Conservation (phyloP, 1,284 basidiomycete genomes). For the Boletellus sp. region DNA sequence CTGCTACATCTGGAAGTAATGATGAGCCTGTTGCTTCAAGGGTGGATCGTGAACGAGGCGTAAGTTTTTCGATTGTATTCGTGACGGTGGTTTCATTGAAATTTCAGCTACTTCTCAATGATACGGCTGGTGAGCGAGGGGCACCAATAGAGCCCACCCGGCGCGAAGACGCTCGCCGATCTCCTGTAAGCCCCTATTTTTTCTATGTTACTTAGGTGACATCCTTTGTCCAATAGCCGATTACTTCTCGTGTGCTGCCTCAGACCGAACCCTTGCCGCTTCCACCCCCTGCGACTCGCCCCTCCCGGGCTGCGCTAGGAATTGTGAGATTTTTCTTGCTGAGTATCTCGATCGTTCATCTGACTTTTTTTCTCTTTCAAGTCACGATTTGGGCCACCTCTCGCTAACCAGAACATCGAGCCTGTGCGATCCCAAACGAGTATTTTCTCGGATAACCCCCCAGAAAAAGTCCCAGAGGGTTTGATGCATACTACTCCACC, state of each 20-base stretch:
- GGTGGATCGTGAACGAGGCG: conserved; percentile 21
- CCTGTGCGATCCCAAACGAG: conserved; percentile 2
- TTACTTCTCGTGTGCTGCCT: conserved; percentile 3
- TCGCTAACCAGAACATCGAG: conserved; percentile 22
- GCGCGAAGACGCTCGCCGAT: conserved; percentile 11
- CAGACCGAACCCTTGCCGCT: conserved; percentile 9
- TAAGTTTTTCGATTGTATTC: conserved; percentile 5
- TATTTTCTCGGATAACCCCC: conserved; percentile 19
- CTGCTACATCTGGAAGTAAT: conserved; percentile 14
- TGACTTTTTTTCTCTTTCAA: conserved; percentile 6
- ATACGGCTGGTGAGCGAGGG: conserved; percentile 1
- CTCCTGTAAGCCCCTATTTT: conserved; percentile 16
- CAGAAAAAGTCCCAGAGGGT: conserved; percentile 15
- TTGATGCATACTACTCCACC: conserved; percentile 26
- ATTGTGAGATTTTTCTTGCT: conserved; percentile 13
- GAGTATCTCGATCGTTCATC: background rate
- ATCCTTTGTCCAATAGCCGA: conserved; percentile 8
- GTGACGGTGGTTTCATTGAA: conserved; percentile 4
- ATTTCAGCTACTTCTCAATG: conserved; percentile 17
- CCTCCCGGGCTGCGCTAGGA: conserved; percentile 18
- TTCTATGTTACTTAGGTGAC: conserved; percentile 8
- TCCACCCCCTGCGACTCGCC: conserved; percentile 13
- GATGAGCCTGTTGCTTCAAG: conserved; percentile 22
- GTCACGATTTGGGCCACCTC: conserved; percentile 34
- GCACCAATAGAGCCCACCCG: conserved; percentile 1